Evolutionary conservation across 768 basidiomycete genomes (phyloP), one percentile per base, ranked within the genome.

Genomic region (Mycena alexandri): DNA sequence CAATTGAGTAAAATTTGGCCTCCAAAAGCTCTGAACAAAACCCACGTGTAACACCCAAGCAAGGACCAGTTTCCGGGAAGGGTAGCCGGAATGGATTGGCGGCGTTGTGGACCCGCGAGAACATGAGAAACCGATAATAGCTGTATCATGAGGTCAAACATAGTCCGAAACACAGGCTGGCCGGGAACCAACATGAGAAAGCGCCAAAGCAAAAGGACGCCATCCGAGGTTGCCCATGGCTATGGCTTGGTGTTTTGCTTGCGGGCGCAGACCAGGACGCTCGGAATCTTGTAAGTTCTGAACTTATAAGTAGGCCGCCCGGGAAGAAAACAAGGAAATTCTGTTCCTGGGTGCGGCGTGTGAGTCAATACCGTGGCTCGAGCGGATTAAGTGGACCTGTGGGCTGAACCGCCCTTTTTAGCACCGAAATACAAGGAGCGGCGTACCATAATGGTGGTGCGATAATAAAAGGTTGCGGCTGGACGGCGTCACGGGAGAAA

Each of bases 11-110:
- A 64, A 52, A 53, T 5, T 58, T 5, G 22, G 8, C 14, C 11
- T 19, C 14, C 33, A 12, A 17, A 36, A 14, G 7, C 12, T 5
- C 17, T 22, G 42, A 10, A 25, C 34, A 13, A 24, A 75, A 33
- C 79, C 21, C 72, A 91, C 90, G 84, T 85, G 79, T 86, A 87
- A 71, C 91, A 93, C 73, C 90, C 89, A 62, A 82, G 75, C 17
- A 84, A 82, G 19, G 81, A 81, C 90, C 90, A 93, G 54, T 77
- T 81, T 3, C 80, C 79, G 10, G 88, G 89, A 60, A 91, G 82
- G 1, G 60, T 73, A 1, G 80, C 68, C n/a, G 84, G 84, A 43
- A 83, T 74, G 51, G 77, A 69, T 59, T 83, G 82, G 54, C 82
- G 84, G 61, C 78, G 79, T n/a, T 82, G 76, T 9, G 38, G 8